phyloP scores from a whole-genome alignment of 2,329 filamentous ascomycete genomes.

The Leptographium lundbergii region DNA sequence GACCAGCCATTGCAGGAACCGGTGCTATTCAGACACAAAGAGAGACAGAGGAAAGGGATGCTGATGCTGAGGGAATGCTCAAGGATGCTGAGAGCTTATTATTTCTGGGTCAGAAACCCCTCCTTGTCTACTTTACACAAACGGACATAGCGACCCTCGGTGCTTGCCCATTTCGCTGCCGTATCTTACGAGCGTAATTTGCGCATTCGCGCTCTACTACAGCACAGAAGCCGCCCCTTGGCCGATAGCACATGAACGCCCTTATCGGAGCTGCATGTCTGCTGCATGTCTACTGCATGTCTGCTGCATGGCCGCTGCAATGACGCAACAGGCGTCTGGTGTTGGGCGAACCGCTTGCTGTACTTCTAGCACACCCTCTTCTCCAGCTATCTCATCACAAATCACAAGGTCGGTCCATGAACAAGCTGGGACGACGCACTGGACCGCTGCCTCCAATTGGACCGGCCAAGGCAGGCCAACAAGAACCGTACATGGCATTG shows the following conservation, averaged over 20 bases:
- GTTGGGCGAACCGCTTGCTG: no score
- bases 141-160: not conserved
- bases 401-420: not conserved
- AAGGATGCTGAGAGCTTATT: not conserved
- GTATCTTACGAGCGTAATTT: not conserved
- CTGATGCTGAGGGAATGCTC: no score
- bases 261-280: no score
- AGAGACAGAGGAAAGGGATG: not conserved
- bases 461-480: not conserved
- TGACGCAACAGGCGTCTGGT: no score
- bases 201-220: not conserved
- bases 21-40: not conserved
- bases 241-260: no score
- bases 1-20: slow-evolving; percentile 2
- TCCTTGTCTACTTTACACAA: not conserved
- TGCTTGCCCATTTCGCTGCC: no score
- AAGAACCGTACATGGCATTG: not conserved
- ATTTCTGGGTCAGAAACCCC: not conserved
- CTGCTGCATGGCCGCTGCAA: not conserved
- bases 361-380: no score
- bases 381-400: no score
- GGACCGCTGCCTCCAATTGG: not conserved
- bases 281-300: no score
- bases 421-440: not conserved
- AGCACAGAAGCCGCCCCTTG: no score